Evolutionary conservation across 2,329 filamentous ascomycete genomes (phyloP).

Genomic region (Phaeosphaeriaceae sp.): DNA sequence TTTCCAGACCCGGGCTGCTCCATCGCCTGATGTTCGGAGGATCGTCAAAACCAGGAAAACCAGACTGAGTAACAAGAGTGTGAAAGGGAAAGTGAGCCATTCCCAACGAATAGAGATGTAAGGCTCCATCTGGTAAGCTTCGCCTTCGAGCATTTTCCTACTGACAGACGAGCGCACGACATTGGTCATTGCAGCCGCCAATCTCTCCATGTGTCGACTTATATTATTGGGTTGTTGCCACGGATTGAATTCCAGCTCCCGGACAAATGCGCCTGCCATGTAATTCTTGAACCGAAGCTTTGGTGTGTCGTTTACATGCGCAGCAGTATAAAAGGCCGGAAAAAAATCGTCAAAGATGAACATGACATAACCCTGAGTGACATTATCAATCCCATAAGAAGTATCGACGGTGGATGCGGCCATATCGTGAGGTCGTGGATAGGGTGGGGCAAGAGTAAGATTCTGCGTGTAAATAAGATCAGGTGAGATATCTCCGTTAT

Average conservation of each 20-base stretch:
- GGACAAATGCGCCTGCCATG: too few species aligned
- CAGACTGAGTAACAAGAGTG: conserved; percentile 24
- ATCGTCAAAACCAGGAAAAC: conserved; percentile 36
- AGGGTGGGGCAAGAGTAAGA: too few species aligned
- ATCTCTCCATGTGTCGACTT: conserved; percentile 19
- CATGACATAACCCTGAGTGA: neutral
- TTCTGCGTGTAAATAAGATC: too few species aligned
- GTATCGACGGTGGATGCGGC: too few species aligned
- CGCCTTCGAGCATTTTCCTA: conserved; percentile 4
- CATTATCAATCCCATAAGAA: neutral
- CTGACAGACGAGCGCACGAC: conserved; percentile 14
- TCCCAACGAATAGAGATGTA: conserved; percentile 26
- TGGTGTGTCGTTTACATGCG: neutral
- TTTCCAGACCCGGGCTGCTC: conserved; percentile 32
- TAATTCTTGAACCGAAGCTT: neutral
- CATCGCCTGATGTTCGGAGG: conserved; percentile 21
- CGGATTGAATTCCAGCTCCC: conserved; percentile 12
- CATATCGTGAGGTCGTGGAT: too few species aligned
- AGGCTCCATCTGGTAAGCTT: conserved; percentile 15
- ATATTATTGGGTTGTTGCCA: conserved; percentile 28
- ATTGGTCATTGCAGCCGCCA: conserved; percentile 31
- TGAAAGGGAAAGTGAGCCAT: conserved; percentile 36
- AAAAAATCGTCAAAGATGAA: conserved; percentile 10
- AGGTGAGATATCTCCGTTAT: too few species aligned
- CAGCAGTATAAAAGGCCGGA: conserved; percentile 10